Base-by-base conservation (phyloP, 768 basidiomycete species). In the Kwoniella bestiolae region DNA sequence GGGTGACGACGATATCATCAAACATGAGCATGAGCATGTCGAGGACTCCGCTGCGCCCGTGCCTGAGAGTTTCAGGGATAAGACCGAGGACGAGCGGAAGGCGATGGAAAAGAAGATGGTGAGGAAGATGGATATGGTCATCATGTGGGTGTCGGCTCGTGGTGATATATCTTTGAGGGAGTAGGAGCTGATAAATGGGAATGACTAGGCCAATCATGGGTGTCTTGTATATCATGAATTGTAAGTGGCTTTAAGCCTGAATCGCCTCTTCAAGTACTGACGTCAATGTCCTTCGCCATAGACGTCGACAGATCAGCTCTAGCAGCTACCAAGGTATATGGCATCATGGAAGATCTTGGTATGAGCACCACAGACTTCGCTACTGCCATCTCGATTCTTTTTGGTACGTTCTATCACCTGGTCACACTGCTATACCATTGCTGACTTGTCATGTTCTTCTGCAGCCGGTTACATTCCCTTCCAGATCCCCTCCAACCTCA, bases 401-500 rank as follows among this genome's bases (percentile, higher is more conserved):
- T 74, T 56, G 66, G 46, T 60, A 25, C 7, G 52, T n/a, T n/a
- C n/a, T n/a, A n/a, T n/a, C n/a, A n/a, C n/a, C n/a, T n/a, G 41
- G 34, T 34, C 56, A 28, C 12, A 3, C 9, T 16, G 11, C 29
- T 26, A 23, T 57, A n/a, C 35, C 35, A 38, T 38, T 11, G 16
- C 29, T 16, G 29, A 32, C 3, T n/a, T n/a, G 6, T 18, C 3
- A 2, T n/a, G n/a, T 34, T 3, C 16, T 35, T 31, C 14, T 56
- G 11, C 34, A 38, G 55, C 55, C 41, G 68, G 50, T 25, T 77
- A 75, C 46, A 34, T 68, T 4, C 65, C 63, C 3, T 66, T 71
- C 55, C 72, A 78, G 49, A 56, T 77, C 47, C 77, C 75, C 2
- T 69, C 65, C n/a, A 80, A 80, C 67, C 63, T 75, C 23, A 49